phyloP scores from a whole-genome alignment of 1,284 basidiomycete species.

The Apiotrichum mycotoxinovorans region DNA sequence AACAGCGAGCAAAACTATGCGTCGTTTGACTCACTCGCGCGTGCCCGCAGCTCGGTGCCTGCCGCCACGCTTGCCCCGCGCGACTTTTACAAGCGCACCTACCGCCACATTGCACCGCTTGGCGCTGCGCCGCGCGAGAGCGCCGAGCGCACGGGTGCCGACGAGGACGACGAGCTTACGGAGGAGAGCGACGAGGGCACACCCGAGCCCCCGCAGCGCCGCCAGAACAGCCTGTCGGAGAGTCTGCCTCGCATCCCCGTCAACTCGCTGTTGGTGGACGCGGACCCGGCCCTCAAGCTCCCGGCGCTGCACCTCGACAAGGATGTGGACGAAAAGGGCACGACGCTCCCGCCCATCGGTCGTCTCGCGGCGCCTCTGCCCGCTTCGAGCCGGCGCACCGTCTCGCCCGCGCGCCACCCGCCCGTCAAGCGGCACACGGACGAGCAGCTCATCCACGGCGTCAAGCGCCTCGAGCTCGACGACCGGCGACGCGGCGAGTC shows the following conservation, averaged over 20 bases:
- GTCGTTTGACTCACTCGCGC: conserved; percentile 41
- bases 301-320: conserved; percentile 17
- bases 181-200: conserved; percentile 10
- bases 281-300: conserved; percentile 24
- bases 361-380: neutral
- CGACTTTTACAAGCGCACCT: conserved; percentile 47
- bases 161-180: conserved; percentile 20
- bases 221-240: no score
- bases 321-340: conserved; percentile 2
- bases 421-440: conserved; percentile 46
- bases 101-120: conserved; percentile 44
- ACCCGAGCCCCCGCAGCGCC: conserved; percentile 6
- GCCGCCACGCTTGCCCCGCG: conserved; percentile 34
- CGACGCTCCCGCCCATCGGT: conserved; percentile 14
- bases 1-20: conserved; percentile 13
- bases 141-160: conserved; percentile 28
- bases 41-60: conserved; percentile 26
- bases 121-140: conserved; percentile 39
- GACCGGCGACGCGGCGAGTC: conserved; percentile 18
- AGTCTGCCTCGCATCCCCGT: conserved; percentile 8
- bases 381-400: conserved; percentile 8
- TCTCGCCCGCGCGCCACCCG: conserved; percentile 24
- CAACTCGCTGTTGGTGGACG: conserved; percentile 8
- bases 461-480: conserved; percentile 46
- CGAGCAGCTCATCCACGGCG: conserved; percentile 41